Conservation (phyloP, 768 basidiomycete genomes). For the Auriculariales sp. region DNA sequence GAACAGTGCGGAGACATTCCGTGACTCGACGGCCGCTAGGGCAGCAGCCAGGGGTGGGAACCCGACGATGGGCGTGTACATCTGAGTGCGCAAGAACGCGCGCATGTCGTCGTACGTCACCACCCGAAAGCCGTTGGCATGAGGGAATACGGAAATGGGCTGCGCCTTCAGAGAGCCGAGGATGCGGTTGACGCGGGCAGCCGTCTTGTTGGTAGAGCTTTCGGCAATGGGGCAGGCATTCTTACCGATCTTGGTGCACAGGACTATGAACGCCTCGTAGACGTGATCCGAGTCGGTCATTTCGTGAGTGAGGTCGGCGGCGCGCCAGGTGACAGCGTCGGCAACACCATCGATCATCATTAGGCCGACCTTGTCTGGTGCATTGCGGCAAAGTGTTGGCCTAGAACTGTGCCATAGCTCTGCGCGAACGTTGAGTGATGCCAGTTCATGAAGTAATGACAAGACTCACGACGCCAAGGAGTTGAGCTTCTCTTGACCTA, state of each 20-base stretch:
- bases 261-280: not conserved
- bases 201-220: not conserved
- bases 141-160: not conserved
- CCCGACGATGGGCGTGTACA: not conserved
- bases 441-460: not conserved
- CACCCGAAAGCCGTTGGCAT: not conserved
- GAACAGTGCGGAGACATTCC: not conserved
- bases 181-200: not conserved
- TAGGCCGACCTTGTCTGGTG: slow-evolving; percentile 1
- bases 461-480: not conserved
- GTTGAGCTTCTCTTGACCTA: slow-evolving; percentile 8
- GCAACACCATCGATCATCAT: slow-evolving; percentile 4
- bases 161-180: not conserved
- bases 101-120: not conserved
- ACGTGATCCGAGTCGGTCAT: not conserved
- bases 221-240: slow-evolving; percentile 1
- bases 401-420: slow-evolving; percentile 3
- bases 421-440: slow-evolving; percentile 6
- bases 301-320: not conserved
- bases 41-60: not conserved
- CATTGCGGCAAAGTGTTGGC: not conserved
- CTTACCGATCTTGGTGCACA: not conserved
- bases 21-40: not conserved
- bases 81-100: not conserved
- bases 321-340: slow-evolving; percentile 1